Base-by-base conservation (phyloP, 2,329 filamentous ascomycete species). In the Fusarium devonianum region DNA sequence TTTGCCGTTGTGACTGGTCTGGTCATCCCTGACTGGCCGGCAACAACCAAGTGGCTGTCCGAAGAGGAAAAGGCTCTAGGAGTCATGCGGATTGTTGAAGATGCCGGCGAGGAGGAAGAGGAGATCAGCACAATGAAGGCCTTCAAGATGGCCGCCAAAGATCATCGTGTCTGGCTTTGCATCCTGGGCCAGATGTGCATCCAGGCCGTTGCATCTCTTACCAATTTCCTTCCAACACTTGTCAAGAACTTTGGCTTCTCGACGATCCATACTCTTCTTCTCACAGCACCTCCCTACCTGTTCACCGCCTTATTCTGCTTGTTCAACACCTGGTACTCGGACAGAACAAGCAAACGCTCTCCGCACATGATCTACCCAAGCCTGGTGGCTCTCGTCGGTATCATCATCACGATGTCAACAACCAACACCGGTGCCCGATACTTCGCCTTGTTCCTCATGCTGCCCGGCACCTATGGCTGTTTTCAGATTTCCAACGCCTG, bases 211-310 rank as follows among this genome's bases (percentile, higher is more conserved):
- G 66, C 66, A 4, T 67, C 66, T 3, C 44, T 69, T 8, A 69
- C 66, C 35, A 70, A 68, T 52, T 70, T 70, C 45, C 51, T 70
- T 12, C 67, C 67, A 7, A 67, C 67, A 2, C 54, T 69, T 10
- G 67, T 69, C 30, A 54, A 59, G 16, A 62, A 54, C 21, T 65
- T 69, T 32, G 67, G 67, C 3, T 69, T 51, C 45, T 38, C 30
- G 14, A 65, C 59, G 12, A 63, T 63, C 29, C 34, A 66, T 9
- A 69, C 67, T 1, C 58, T 69, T 1, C 61, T 69, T 7, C 44
- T 69, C 2, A 67, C 66, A 4, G 59, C 66, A 2, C 67, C 67
- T 8, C 67, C 67, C 0, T 69, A 66, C 33, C 17, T 69, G 2
- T 62, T 67, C 40, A 64, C 65, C 0, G 62, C 63, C 3, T n/a